Base-by-base conservation (phyloP, 2,329 filamentous ascomycete genomes). In the Paecilomyces sp. region DNA sequence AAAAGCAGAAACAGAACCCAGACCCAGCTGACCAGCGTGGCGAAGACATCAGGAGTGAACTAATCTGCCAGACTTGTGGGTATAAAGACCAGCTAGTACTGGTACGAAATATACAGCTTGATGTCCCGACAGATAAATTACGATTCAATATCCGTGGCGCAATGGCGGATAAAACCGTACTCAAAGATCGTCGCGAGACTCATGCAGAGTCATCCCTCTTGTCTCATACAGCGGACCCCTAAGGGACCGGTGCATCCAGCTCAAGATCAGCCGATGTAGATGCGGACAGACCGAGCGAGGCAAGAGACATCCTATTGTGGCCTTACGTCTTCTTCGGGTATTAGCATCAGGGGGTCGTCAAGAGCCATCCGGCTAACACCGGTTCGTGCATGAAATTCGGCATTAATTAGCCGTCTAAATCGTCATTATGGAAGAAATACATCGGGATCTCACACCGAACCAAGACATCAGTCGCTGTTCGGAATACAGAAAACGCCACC, bases 201-300 rank as follows among this genome's bases (percentile, higher is more conserved):
- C 61, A 62, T 63, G 36, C 58, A 15, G 59, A 57, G 51, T 15
- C 65, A 67, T 75, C 68, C 51, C 67, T 81, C 74, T 81, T 66
- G 79, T 81, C 79, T 77, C 78, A 69, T 79, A 74, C 77, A 73
- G 58, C 62, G 47, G 57, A 55, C 60, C 57, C 63, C 60, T 60
- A 56, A 60, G 58, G 63, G 60, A 63, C 54, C 61, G 58, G 60
- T 70, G 73, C 63, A 75, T 75, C 74, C 71, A 75, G 74, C 73
- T 76, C 74, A 75, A 76, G 71, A 74, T 71, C 68, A 70, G 66
- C 67, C 63, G 66, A 70, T 57, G 57, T 56, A 62, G 60, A 63
- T 63, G 57, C 67, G 64, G 68, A 67, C 66, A 72, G 75, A 79
- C 70, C 78, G 79, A 81, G 79, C 79, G 76, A 80, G 79, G 79